A percentile compares a stretch with the other conserved stretches of the same genome.
phyloP scores from a whole-genome alignment of 768 basidiomycete species.

The Chalciporus sphaerocephalus region DNA sequence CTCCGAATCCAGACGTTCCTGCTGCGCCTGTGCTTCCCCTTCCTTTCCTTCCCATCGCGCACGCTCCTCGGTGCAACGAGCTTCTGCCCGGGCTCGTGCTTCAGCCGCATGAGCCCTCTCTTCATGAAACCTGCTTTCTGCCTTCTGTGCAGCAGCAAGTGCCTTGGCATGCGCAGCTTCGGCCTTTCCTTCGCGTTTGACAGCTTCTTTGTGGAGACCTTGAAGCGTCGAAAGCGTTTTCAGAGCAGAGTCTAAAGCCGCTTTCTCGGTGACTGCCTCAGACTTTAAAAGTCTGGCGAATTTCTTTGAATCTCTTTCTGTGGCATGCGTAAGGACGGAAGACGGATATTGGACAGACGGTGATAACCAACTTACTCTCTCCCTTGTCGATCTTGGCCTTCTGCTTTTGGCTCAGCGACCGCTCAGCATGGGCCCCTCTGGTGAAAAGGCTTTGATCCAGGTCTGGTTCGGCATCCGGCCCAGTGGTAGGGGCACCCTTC shows the following conservation, averaged over 20 bases:
- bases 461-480: slow-evolving; percentile 41
- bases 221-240: slow-evolving; percentile 65
- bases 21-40: slow-evolving; percentile 43
- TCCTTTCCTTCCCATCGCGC: slow-evolving; percentile 52
- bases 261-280: slow-evolving; percentile 66
- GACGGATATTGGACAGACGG: neutral
- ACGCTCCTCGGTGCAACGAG: slow-evolving; percentile 50
- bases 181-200: slow-evolving; percentile 61
- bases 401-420: slow-evolving; percentile 46
- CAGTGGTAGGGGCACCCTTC: slow-evolving; percentile 51
- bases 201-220: slow-evolving; percentile 60
- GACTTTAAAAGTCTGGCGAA: slow-evolving; percentile 66
- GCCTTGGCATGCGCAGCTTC: slow-evolving; percentile 51
- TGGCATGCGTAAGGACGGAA: neutral
- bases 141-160: slow-evolving; percentile 55
- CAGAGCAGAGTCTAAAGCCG: slow-evolving; percentile 55
- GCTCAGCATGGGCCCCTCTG: slow-evolving; percentile 47
- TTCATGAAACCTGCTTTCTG: slow-evolving; percentile 56
- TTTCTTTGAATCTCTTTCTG: slow-evolving; percentile 56
- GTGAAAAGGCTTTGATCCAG: slow-evolving; percentile 38
- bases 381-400: slow-evolving; percentile 46
- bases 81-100: slow-evolving; percentile 43
- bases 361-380: slow-evolving; percentile 42
- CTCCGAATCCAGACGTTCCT: slow-evolving; percentile 46
- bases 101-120: slow-evolving; percentile 56